phyloP scores from a whole-genome alignment of 164 flowering plant species.

The Macadamia tetraphylla region DNA sequence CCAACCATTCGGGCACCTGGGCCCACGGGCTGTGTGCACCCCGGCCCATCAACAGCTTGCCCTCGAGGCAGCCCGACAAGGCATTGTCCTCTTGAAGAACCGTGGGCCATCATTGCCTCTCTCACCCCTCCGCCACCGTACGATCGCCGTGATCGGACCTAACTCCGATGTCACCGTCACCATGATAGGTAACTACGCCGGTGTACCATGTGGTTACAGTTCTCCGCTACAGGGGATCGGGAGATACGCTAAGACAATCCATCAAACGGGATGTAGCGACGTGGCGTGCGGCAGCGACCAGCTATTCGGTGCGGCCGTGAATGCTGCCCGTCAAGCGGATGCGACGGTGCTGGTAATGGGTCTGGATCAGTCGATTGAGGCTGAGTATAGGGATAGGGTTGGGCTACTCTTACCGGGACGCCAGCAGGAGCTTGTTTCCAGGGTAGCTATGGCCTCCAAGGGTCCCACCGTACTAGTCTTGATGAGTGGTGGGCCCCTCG shows the following conservation, averaged over 20 bases:
- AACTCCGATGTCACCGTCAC: slow-evolving; percentile 66
- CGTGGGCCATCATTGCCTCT: slow-evolving; percentile 52
- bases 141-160: slow-evolving; percentile 83
- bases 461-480: slow-evolving; percentile 75
- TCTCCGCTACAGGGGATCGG: slow-evolving; percentile 68
- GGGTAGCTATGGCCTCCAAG: slow-evolving; percentile 59
- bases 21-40: slow-evolving; percentile 60
- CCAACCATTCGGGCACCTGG: slow-evolving; percentile 59
- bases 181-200: slow-evolving; percentile 89
- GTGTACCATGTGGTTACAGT: slow-evolving; percentile 79
- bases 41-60: slow-evolving; percentile 68
- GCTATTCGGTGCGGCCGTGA: slow-evolving; percentile 50
- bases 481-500: slow-evolving; percentile 91
- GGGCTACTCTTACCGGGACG: slow-evolving; percentile 73
- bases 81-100: slow-evolving; percentile 84
- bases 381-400: slow-evolving; percentile 59
- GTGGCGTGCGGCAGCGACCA: slow-evolving; percentile 46
- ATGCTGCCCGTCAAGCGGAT: slow-evolving; percentile 66
- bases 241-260: slow-evolving; percentile 45
- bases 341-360: slow-evolving; percentile 86
- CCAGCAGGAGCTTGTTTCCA: slow-evolving; percentile 68
- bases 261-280: slow-evolving; percentile 56
- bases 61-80: slow-evolving; percentile 87
- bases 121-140: slow-evolving; percentile 39
- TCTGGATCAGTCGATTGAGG: slow-evolving; percentile 83